Conservation (phyloP, 1,284 basidiomycete species). For the Leucoagaricus sp. region DNA sequence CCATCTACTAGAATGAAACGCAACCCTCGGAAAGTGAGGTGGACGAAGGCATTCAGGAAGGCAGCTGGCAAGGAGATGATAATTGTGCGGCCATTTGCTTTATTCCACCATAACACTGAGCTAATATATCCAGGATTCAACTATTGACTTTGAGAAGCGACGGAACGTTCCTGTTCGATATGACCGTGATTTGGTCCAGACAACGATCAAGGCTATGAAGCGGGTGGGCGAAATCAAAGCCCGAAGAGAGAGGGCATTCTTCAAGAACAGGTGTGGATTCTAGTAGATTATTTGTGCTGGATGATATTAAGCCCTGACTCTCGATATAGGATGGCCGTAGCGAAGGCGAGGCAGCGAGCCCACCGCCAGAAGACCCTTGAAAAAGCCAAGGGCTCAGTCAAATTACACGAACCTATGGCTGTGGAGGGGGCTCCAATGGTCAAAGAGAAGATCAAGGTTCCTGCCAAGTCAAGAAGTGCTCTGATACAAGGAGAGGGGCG, state of each 20-base stretch:
- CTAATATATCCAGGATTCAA: constrained; percentile 75
- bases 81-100: constrained; percentile 76
- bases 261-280: constrained; percentile 79
- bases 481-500: constrained; percentile 76
- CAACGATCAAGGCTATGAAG: constrained; percentile 98
- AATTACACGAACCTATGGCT: constrained; percentile 70
- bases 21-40: constrained; percentile 98
- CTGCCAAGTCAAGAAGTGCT: constrained; percentile 68
- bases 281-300: background rate
- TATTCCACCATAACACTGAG: background rate
- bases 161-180: constrained; percentile 98
- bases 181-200: constrained; percentile 91
- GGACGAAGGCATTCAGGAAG: constrained; percentile 99
- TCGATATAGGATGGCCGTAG: constrained; percentile 72
- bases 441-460: constrained; percentile 80
- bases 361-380: constrained; percentile 68
- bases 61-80: constrained; percentile 99
- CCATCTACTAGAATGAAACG: constrained; percentile 87
- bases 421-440: constrained; percentile 48
- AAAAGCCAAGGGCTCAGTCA: constrained; percentile 60
- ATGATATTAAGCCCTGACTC: background rate
- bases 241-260: constrained; percentile 95
- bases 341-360: constrained; percentile 69
- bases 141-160: constrained; percentile 99
- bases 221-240: constrained; percentile 92